Percentiles rank a stretch among this genome's conserved stretches.
Evolutionary conservation across 2,329 filamentous ascomycete genomes (phyloP).

Genomic region (Sporothrix mexicana): DNA sequence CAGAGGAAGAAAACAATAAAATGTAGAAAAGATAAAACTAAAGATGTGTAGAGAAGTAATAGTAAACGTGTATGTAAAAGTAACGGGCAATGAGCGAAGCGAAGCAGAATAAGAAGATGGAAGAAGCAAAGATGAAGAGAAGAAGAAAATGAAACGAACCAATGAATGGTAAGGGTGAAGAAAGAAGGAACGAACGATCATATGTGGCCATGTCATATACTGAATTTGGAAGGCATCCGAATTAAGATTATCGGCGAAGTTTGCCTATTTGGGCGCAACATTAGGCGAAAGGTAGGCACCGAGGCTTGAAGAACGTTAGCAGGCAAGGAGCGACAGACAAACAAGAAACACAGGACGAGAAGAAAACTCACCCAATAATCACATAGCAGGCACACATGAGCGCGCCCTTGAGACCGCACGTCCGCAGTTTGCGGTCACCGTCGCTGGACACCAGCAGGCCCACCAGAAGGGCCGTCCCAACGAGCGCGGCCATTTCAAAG

Average conservation of each 20-base stretch:
- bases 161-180: background rate
- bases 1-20: constrained; percentile 1
- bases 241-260: no score
- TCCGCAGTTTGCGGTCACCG: constrained; percentile 52
- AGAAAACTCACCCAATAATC: constrained; percentile 57
- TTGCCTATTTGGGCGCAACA: constrained; percentile 5
- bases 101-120: background rate
- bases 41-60: background rate
- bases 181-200: background rate
- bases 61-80: background rate
- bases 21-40: background rate
- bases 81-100: background rate
- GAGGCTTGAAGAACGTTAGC: background rate
- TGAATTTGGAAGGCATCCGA: no score
- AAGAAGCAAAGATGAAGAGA: background rate
- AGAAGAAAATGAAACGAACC: background rate
- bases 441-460: constrained; percentile 86
- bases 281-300: constrained; percentile 25
- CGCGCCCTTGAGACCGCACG: constrained; percentile 85
- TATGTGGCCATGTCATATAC: background rate
- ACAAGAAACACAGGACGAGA: background rate
- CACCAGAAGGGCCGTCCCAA: constrained; percentile 81
- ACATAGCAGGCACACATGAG: constrained; percentile 69
- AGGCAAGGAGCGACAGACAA: background rate
- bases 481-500: constrained; percentile 86